These are phyloP conservation scores for Kalmanozyma brasiliensis DNA, from an alignment of 1,284 basidiomycete species.

Conservation along the genomic window DNA sequence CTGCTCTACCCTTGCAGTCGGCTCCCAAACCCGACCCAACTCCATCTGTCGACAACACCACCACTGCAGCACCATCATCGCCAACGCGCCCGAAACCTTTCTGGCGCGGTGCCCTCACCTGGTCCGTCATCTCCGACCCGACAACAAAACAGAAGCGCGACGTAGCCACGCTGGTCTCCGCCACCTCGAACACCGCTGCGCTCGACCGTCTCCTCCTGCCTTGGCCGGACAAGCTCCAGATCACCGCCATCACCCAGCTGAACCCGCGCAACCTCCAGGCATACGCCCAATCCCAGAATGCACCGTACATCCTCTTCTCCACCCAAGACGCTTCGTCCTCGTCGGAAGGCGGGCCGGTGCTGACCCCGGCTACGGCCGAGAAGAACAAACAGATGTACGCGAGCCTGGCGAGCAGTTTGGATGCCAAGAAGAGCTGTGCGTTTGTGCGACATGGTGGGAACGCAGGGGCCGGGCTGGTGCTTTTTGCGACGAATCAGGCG, in stretches of 20 bases:
- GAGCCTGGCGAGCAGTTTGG: slow-evolving; percentile 47
- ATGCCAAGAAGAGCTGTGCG: slow-evolving; percentile 56
- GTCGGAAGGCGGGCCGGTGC: slow-evolving; percentile 7
- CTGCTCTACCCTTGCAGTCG: not conserved
- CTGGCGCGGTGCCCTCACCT: slow-evolving; percentile 57
- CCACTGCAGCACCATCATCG: slow-evolving; percentile 10
- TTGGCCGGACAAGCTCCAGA: slow-evolving; percentile 50
- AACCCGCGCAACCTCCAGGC: slow-evolving; percentile 43
- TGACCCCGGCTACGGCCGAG: slow-evolving; percentile 38
- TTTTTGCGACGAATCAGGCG: slow-evolving; percentile 49
- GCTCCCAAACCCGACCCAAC: not conserved
- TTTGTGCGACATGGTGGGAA: slow-evolving; percentile 49
- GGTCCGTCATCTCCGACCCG: slow-evolving; percentile 47
- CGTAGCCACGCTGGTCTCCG: slow-evolving; percentile 53
- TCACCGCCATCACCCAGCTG: slow-evolving; percentile 48
- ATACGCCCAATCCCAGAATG: slow-evolving; percentile 45
- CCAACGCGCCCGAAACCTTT: slow-evolving; percentile 44
- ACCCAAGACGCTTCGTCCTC: slow-evolving; percentile 13
- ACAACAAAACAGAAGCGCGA: slow-evolving; percentile 39
- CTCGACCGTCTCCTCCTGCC: slow-evolving; percentile 39
- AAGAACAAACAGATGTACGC: slow-evolving; percentile 57
- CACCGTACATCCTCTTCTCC: slow-evolving; percentile 52
- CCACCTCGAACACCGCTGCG: slow-evolving; percentile 34
- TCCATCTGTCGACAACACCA: not conserved
- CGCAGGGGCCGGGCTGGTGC: slow-evolving; percentile 47